Conservation (phyloP, 108 stramenopile species). For the Nitzschia sp. region DNA sequence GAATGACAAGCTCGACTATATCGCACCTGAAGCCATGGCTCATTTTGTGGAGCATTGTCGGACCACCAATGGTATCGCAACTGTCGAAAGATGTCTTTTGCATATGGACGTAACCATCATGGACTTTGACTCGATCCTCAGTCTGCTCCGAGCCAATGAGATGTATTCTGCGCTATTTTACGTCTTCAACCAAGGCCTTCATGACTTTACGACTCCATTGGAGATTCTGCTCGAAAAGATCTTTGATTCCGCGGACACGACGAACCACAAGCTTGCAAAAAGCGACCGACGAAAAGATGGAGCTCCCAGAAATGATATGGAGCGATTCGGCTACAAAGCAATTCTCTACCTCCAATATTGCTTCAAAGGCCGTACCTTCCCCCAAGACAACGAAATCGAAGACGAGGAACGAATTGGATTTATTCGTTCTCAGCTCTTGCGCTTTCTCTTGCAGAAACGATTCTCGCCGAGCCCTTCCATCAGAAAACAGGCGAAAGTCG, state of each 20-base stretch:
- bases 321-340: conserved; percentile 70
- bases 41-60: conserved; percentile 84
- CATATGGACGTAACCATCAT: conserved; percentile 88
- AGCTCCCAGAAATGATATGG: conserved; percentile 44
- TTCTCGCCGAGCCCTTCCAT: conserved; percentile 25
- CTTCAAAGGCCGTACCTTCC: conserved; percentile 74
- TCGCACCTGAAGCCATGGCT: conserved; percentile 86
- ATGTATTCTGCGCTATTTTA: conserved; percentile 83
- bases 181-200: conserved; percentile 76
- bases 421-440: conserved; percentile 55
- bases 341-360: conserved; percentile 71
- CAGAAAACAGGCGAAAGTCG: conserved; percentile 19
- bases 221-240: conserved; percentile 64
- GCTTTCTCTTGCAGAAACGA: conserved; percentile 43
- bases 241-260: conserved; percentile 67
- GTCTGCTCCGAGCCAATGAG: conserved; percentile 70
- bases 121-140: conserved; percentile 84
- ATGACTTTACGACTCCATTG: conserved; percentile 77
- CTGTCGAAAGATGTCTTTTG: conserved; percentile 86
- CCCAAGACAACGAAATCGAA: conserved; percentile 47
- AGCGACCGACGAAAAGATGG: conserved; percentile 44
- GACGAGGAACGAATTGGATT: conserved; percentile 38
- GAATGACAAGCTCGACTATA: conserved; percentile 77
- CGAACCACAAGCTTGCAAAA: conserved; percentile 1
- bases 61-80: conserved; percentile 71